phyloP scores from a whole-genome alignment of 176 grass and related monocot species.

The Hsuehochloa calcarea region DNA sequence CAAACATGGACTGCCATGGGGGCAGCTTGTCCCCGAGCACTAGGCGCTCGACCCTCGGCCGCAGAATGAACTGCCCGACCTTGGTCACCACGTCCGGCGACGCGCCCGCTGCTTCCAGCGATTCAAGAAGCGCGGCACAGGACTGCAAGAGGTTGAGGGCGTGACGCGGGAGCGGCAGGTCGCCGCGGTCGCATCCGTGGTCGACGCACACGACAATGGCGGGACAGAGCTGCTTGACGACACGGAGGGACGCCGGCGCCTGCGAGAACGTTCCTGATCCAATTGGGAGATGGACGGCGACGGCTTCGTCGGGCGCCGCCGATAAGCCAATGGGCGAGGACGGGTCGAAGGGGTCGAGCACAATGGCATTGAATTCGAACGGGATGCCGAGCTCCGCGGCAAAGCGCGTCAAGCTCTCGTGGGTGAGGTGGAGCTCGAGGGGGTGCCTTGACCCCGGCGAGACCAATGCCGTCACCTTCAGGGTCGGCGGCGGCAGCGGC shows the following conservation, averaged over 20 bases:
- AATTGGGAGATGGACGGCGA: conserved; percentile 45
- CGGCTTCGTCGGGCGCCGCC: conserved; percentile 24
- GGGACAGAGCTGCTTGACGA: conserved; percentile 53
- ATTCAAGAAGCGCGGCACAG: conserved; percentile 41
- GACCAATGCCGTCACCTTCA: conserved; percentile 53
- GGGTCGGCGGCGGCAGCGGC: not conserved
- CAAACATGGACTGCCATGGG: conserved; percentile 41
- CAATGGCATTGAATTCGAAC: conserved; percentile 50
- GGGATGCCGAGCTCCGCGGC: conserved; percentile 38
- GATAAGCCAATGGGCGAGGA: conserved; percentile 4
- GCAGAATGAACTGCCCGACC: conserved; percentile 53
- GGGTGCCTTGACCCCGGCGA: conserved; percentile 43
- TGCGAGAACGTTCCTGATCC: conserved; percentile 10
- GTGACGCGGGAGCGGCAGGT: conserved; percentile 45
- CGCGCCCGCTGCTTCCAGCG: conserved; percentile 41
- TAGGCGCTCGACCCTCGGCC: conserved; percentile 41
- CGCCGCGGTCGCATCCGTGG: conserved; percentile 44
- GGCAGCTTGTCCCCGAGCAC: conserved; percentile 33
- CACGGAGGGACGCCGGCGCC: conserved; percentile 19
- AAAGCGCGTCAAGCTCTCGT: conserved; percentile 48
- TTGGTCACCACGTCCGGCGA: conserved; percentile 32
- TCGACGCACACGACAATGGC: conserved; percentile 56
- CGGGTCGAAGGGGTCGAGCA: conserved; percentile 26
- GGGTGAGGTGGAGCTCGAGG: conserved; percentile 51
- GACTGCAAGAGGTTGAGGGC: conserved; percentile 41